A percentile compares a stretch with the other conserved stretches of the same genome.
Conservation (phyloP, 306 rosid species). For the Alnus rubra region DNA sequence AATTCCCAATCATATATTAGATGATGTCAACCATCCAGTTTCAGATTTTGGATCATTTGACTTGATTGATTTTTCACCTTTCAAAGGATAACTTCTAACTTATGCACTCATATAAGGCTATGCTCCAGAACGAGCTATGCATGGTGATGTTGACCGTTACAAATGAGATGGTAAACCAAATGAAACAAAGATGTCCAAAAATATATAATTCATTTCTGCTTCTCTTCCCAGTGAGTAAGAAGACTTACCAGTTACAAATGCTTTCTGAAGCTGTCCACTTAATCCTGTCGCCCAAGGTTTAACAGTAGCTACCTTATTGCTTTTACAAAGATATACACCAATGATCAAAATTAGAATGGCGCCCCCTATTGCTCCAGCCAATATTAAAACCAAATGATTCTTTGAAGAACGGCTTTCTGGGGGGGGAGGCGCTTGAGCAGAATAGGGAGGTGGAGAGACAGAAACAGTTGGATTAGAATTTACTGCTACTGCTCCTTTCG, state of each 20-base stretch:
- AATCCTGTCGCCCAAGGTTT: slow-evolving; percentile 95
- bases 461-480: background rate
- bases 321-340: slow-evolving; percentile 51
- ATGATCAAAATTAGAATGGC: slow-evolving; percentile 27
- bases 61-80: background rate
- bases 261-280: slow-evolving; percentile 98
- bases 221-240: slow-evolving; percentile 8
- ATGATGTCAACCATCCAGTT: slow-evolving; percentile 20
- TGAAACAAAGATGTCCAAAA: background rate
- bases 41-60: slow-evolving; percentile 2
- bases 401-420: background rate
- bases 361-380: slow-evolving; percentile 60
- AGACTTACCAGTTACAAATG: slow-evolving; percentile 76
- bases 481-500: no score
- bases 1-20: slow-evolving; percentile 27
- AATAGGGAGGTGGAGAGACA: background rate
- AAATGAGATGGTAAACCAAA: slow-evolving; percentile 4
- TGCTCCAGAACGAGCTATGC: background rate
- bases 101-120: background rate
- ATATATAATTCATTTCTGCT: background rate
- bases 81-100: background rate
- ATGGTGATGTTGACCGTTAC: slow-evolving; percentile 6
- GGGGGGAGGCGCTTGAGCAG: background rate
- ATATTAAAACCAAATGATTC: slow-evolving; percentile 1
- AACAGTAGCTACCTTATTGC: slow-evolving; percentile 71